These are phyloP conservation scores for Magnolia officinalis DNA, from an alignment of 164 flowering plant genomes.

Conservation along the genomic window DNA sequence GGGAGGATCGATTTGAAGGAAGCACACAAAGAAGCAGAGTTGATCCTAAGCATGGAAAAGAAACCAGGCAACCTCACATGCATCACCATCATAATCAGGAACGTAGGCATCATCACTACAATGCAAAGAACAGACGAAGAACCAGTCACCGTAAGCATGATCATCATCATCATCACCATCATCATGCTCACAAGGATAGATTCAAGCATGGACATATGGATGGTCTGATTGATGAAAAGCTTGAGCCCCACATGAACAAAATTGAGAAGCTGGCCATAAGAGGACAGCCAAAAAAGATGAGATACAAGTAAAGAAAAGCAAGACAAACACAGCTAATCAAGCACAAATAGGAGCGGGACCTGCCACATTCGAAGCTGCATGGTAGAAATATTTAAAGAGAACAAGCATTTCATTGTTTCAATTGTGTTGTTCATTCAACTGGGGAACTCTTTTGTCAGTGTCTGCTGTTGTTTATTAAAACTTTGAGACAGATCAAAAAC, in stretches of 20 bases:
- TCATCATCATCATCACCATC: slow-evolving; percentile 33
- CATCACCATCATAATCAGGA: slow-evolving; percentile 35
- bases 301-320: slow-evolving; percentile 14
- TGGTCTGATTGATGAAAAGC: slow-evolving; percentile 20
- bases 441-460: too few species aligned
- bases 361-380: not conserved
- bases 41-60: slow-evolving; percentile 22
- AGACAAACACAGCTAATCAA: slow-evolving; percentile 8
- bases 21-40: slow-evolving; percentile 15
- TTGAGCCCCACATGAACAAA: slow-evolving; percentile 26
- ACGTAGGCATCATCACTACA: slow-evolving; percentile 32
- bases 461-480: too few species aligned
- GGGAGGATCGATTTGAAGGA: slow-evolving; percentile 56
- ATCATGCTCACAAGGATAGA: slow-evolving; percentile 38
- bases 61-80: slow-evolving; percentile 13
- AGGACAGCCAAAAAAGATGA: slow-evolving; percentile 7
- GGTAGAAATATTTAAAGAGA: not conserved
- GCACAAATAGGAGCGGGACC: not conserved
- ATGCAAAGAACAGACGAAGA: slow-evolving; percentile 25
- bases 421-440: too few species aligned
- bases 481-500: too few species aligned
- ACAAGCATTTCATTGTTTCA: not conserved
- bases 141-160: slow-evolving; percentile 22
- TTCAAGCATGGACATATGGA: slow-evolving; percentile 39
- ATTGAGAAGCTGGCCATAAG: slow-evolving; percentile 22